Conservation (phyloP, 1,284 basidiomycete species). For the Afroboletus lepidellus region DNA sequence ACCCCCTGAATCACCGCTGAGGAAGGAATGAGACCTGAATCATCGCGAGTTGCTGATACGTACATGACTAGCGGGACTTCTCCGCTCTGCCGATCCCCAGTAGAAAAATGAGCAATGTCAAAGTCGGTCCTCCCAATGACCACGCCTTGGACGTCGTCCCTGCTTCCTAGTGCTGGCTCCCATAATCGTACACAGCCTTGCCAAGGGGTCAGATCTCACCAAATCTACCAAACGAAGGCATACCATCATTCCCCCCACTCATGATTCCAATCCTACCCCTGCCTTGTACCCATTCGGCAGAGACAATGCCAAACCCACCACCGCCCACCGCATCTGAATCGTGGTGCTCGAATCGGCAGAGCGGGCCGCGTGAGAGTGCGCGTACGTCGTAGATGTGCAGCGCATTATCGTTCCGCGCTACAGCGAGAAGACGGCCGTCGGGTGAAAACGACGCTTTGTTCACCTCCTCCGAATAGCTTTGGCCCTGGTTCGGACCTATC, state of each 20-base stretch:
- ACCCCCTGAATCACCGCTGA: slow-evolving; percentile 32
- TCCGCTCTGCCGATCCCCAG: slow-evolving; percentile 52
- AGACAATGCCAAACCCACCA: slow-evolving; percentile 50
- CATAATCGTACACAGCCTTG: slow-evolving; percentile 67
- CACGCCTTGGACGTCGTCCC: slow-evolving; percentile 43
- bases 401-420: slow-evolving; percentile 58
- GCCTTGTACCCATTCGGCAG: slow-evolving; percentile 55
- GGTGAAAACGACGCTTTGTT: slow-evolving; percentile 54
- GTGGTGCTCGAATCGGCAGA: slow-evolving; percentile 50
- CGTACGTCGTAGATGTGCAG: slow-evolving; percentile 64
- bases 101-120: slow-evolving; percentile 57
- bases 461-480: slow-evolving; percentile 43
- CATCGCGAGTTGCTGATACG: slow-evolving; percentile 29
- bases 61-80: slow-evolving; percentile 64
- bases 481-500: slow-evolving; percentile 24
- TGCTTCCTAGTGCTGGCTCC: slow-evolving; percentile 48
- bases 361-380: slow-evolving; percentile 43
- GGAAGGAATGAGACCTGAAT: slow-evolving; percentile 9
- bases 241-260: slow-evolving; percentile 67
- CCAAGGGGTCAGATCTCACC: slow-evolving; percentile 4
- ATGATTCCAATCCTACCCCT: slow-evolving; percentile 47
- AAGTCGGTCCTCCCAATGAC: slow-evolving; percentile 51
- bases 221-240: slow-evolving; percentile 16
- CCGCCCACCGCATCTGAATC: slow-evolving; percentile 35
- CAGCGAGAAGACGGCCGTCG: slow-evolving; percentile 58